phyloP scores from a whole-genome alignment of 148 eudicot species.

The Rhododendron ovatum region DNA sequence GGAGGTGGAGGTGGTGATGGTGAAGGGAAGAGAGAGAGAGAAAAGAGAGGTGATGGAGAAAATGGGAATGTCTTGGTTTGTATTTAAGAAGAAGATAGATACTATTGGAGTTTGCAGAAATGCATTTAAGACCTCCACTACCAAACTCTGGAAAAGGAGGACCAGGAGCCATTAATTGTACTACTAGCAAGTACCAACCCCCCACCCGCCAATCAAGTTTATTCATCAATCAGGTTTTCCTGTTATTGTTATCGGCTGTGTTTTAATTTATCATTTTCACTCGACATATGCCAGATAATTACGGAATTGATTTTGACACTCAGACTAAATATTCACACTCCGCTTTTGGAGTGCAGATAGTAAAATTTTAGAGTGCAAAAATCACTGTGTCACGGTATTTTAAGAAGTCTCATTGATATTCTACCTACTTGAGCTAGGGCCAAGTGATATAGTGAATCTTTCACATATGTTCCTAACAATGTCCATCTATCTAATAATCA shows the following conservation, averaged over 20 bases:
- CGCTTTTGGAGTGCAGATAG: no score
- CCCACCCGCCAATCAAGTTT: not conserved
- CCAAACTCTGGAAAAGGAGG: not conserved
- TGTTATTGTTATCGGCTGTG: not conserved
- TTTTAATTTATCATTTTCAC: no score
- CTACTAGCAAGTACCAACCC: not conserved
- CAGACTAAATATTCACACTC: no score
- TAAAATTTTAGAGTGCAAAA: no score
- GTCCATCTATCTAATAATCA: not conserved
- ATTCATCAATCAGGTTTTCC: no score
- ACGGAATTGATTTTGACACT: no score
- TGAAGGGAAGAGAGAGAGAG: not conserved
- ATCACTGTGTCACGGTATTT: no score
- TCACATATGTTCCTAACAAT: no score
- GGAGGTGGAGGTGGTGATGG: not conserved
- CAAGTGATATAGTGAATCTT: no score
- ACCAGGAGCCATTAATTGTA: not conserved
- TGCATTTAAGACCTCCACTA: not conserved
- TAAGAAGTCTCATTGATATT: no score
- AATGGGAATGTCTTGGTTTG: not conserved
- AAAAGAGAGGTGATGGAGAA: not conserved
- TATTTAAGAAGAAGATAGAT: not conserved
- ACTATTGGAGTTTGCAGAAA: not conserved
- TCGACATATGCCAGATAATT: not conserved
- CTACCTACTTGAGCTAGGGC: no score